phyloP scores from a whole-genome alignment of 73 alveolate species.

The Symbiodinium natans region DNA sequence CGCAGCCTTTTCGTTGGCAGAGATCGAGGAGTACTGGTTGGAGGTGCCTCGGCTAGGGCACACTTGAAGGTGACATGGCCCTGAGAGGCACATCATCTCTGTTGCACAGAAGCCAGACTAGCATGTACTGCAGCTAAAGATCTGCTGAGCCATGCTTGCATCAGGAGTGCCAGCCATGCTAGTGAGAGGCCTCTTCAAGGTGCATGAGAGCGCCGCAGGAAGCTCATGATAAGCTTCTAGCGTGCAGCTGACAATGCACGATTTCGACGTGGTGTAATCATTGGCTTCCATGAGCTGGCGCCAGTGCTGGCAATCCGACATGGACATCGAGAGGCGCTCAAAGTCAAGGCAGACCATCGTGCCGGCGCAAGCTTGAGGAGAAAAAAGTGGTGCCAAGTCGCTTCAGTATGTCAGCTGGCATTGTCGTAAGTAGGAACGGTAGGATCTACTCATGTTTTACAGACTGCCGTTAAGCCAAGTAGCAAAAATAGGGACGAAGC shows the following conservation, averaged over 20 bases:
- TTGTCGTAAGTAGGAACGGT: too few species aligned
- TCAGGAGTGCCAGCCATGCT: slow-evolving; percentile 3
- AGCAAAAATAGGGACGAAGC: too few species aligned
- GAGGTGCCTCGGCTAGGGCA: slow-evolving; percentile 3
- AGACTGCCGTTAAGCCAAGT: too few species aligned
- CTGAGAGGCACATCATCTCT: neutral
- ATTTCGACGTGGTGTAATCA: neutral
- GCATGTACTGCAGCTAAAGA: too few species aligned
- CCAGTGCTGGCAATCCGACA: neutral
- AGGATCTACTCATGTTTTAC: too few species aligned
- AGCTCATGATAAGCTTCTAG: neutral
- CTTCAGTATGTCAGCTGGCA: too few species aligned
- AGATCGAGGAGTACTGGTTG: slow-evolving; percentile 81
- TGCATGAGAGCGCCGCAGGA: neutral
- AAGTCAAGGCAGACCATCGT: neutral
- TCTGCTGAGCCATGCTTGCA: too few species aligned
- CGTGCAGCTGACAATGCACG: neutral
- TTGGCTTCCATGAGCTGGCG: neutral
- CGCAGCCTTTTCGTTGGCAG: slow-evolving; percentile 30
- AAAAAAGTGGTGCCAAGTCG: too few species aligned
- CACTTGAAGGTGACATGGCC: neutral
- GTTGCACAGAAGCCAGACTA: too few species aligned
- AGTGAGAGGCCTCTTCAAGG: neutral
- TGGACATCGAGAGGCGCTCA: neutral
- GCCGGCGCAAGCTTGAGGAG: neutral